Conservation (phyloP, 345 rosid species). For the Conringia planisiliqua region DNA sequence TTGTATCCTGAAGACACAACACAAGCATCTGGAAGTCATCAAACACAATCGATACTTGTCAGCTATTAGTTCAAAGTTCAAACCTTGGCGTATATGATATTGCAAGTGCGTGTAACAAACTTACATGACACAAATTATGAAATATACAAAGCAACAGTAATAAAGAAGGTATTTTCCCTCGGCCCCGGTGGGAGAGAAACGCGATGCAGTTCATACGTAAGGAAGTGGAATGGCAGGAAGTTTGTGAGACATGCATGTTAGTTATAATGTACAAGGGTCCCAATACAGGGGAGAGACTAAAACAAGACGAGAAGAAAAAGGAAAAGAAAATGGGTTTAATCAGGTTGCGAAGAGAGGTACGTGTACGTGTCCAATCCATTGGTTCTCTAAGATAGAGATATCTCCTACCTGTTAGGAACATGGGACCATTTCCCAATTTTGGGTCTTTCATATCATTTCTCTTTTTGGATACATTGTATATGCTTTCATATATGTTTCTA, state of each 20-base stretch:
- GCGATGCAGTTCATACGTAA: neutral
- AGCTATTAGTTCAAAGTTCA: neutral
- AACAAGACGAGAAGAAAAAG: neutral
- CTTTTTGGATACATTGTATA: conserved; percentile 10
- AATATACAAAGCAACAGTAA: neutral
- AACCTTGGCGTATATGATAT: neutral
- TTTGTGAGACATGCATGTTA: conserved; percentile 16
- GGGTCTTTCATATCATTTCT: conserved; percentile 10
- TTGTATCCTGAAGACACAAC: neutral
- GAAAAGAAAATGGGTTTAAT: neutral
- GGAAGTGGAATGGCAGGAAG: neutral
- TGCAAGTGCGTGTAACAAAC: neutral
- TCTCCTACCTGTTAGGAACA: conserved; percentile 36
- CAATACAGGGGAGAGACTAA: conserved; percentile 2
- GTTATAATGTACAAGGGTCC: conserved; percentile 27
- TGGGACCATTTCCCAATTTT: conserved; percentile 25
- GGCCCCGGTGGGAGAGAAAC: neutral
- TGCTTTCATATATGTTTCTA: neutral
- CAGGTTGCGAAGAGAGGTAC: conserved; percentile 24
- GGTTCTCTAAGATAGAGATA: conserved; percentile 24
- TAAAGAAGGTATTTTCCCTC: neutral
- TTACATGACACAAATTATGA: neutral
- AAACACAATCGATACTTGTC: neutral
- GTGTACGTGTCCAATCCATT: conserved; percentile 25
- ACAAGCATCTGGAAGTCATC: neutral